Percentiles rank a stretch among this genome's conserved stretches.
phyloP scores from a whole-genome alignment of 495 filamentous ascomycete genomes.

The Cetradonia linearis region DNA sequence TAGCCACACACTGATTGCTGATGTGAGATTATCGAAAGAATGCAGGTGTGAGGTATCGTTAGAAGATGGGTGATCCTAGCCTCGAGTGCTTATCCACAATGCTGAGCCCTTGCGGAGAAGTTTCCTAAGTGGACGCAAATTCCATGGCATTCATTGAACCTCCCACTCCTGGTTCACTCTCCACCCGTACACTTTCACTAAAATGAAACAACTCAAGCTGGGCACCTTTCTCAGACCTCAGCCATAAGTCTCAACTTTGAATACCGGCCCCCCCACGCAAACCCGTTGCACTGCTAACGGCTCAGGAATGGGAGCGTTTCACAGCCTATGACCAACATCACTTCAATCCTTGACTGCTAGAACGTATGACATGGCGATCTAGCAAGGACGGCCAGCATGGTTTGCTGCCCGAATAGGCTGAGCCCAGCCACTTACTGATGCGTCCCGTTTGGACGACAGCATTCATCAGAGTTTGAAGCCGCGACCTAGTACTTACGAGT shows the following conservation, averaged over 20 bases:
- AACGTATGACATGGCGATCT: too few species aligned
- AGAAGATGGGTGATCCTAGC: neutral
- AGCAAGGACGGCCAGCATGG: neutral
- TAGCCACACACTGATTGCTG: slow-evolving; percentile 5
- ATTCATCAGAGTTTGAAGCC: neutral
- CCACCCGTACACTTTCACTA: neutral
- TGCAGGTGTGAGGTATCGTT: slow-evolving; percentile 1
- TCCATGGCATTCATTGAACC: neutral
- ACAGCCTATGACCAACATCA: neutral
- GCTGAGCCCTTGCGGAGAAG: slow-evolving; percentile 1
- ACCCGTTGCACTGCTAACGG: too few species aligned
- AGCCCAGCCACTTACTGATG: neutral
- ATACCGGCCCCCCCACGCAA: neutral
- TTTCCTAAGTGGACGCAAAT: neutral
- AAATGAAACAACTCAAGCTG: neutral
- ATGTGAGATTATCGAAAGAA: slow-evolving; percentile 2
- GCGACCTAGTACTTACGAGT: neutral
- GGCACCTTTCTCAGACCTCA: neutral
- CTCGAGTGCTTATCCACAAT: neutral
- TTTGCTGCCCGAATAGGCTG: neutral
- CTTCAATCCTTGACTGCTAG: neutral
- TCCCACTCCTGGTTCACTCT: too few species aligned
- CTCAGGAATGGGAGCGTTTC: neutral
- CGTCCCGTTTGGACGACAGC: neutral
- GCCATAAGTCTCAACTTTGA: neutral